Conservation (phyloP, 2,329 filamentous ascomycete genomes). For the Chrysosporium keratinophilum region DNA sequence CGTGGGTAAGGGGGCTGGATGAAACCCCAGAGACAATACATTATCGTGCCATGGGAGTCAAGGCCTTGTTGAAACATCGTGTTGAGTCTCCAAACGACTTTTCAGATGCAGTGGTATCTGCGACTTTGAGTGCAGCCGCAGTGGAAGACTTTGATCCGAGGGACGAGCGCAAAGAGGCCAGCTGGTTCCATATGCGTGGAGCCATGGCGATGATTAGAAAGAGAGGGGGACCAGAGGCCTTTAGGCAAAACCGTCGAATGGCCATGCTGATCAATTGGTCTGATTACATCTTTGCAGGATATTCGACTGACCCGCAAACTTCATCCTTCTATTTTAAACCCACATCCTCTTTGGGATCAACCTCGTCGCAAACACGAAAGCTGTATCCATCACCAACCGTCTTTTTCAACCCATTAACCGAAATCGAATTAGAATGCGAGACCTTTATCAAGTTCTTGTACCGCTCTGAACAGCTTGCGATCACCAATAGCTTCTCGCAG, state of each 20-base stretch:
- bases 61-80: constrained; percentile 28
- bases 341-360: neutral
- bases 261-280: constrained; percentile 36
- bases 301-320: constrained; percentile 24
- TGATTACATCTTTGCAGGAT: constrained; percentile 34
- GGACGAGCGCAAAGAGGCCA: constrained; percentile 28
- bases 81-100: constrained; percentile 25
- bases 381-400: constrained; percentile 3
- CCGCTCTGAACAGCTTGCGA: constrained; percentile 30
- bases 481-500: constrained; percentile 21
- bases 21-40: constrained; percentile 25
- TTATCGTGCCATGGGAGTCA: constrained; percentile 26
- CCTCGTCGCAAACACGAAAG: constrained; percentile 12
- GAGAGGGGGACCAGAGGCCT: constrained; percentile 29
- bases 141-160: constrained; percentile 34
- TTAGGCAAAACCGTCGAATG: constrained; percentile 28
- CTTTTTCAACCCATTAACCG: constrained; percentile 21
- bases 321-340: constrained; percentile 29
- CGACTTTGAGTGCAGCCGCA: constrained; percentile 32
- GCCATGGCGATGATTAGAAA: constrained; percentile 31
- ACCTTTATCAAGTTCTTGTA: constrained; percentile 32
- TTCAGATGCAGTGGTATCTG: constrained; percentile 32
- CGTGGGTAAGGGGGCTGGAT: constrained; percentile 28
- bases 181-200: constrained; percentile 34
- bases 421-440: constrained; percentile 29